Evolutionary conservation across 352 stramenopile species (phyloP).

Genomic region (Phytophthora sansomeana): DNA sequence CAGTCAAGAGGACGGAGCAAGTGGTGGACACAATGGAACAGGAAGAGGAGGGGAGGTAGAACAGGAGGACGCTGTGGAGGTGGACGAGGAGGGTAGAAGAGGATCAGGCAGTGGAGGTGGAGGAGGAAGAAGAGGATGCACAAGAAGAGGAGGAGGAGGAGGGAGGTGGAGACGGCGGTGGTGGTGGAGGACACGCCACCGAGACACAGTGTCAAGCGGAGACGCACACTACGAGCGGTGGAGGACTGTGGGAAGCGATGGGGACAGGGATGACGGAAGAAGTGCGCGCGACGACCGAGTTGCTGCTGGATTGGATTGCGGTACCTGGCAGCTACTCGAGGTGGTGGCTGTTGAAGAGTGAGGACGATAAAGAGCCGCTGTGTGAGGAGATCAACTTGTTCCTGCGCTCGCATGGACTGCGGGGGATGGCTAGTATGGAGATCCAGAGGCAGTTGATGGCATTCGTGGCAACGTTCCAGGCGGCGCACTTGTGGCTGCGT

Average conservation of each 20-base stretch:
- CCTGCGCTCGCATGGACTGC: slow-evolving; percentile 37
- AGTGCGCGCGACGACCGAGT: slow-evolving; percentile 19
- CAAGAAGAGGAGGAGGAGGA: background rate
- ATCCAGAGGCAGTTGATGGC: slow-evolving; percentile 37
- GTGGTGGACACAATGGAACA: background rate
- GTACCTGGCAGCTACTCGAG: slow-evolving; percentile 49
- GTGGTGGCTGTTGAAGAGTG: slow-evolving; percentile 37
- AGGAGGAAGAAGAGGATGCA: background rate
- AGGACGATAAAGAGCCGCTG: slow-evolving; percentile 39
- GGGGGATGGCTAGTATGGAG: slow-evolving; percentile 32
- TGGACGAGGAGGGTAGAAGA: slow-evolving; percentile 1
- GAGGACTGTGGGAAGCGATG: slow-evolving; percentile 13
- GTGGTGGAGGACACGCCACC: slow-evolving; percentile 3
- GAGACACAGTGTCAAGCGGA: slow-evolving; percentile 16
- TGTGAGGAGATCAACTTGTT: slow-evolving; percentile 49
- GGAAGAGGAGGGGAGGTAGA: slow-evolving; percentile 6
- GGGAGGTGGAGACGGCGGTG: background rate
- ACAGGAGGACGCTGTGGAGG: slow-evolving; percentile 7
- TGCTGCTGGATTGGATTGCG: slow-evolving; percentile 50
- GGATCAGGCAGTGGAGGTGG: slow-evolving; percentile 1
- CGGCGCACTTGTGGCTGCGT: slow-evolving; percentile 42
- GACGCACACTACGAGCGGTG: background rate
- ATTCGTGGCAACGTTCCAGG: slow-evolving; percentile 49
- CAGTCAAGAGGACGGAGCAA: slow-evolving; percentile 4
- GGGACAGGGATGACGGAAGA: slow-evolving; percentile 14